These are phyloP conservation scores for Pseudonitzschia delicatissima DNA, from an alignment of 108 stramenopile species.

Conservation along the genomic window DNA sequence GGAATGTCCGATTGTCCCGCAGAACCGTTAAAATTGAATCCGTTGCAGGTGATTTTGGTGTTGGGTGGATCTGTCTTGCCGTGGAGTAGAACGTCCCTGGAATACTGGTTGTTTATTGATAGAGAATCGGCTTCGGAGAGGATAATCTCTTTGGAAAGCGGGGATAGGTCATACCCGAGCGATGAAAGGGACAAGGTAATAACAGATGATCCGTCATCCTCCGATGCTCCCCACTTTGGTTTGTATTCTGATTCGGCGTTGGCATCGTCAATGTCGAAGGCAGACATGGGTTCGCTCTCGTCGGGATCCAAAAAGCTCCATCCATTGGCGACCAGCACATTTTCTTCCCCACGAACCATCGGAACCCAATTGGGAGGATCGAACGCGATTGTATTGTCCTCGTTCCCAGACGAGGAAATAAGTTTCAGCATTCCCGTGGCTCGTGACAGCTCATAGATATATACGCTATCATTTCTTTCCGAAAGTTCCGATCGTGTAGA, in stretches of 20 bases:
- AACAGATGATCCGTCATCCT: not conserved
- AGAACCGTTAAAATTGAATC: constrained; percentile 15
- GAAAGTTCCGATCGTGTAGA: not conserved
- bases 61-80: constrained; percentile 28
- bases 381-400: not conserved
- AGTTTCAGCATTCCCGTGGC: constrained; percentile 4
- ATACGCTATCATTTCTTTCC: not conserved
- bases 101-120: not conserved
- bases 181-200: constrained; percentile 5
- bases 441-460: not conserved
- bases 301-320: constrained; percentile 44
- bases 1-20: constrained; percentile 1
- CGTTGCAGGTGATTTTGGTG: constrained; percentile 26
- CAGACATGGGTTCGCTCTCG: constrained; percentile 23
- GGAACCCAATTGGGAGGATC: constrained; percentile 20
- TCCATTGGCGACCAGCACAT: constrained; percentile 32
- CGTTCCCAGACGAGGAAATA: not conserved
- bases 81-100: constrained; percentile 21
- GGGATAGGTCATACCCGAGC: constrained; percentile 17
- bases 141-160: constrained; percentile 6
- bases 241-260: constrained; percentile 25
- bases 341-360: constrained; percentile 23
- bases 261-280: constrained; percentile 30
- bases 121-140: not conserved
- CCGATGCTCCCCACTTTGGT: constrained; percentile 27